Base-by-base conservation (phyloP, 495 filamentous ascomycete species). In the Penicillium lividum region DNA sequence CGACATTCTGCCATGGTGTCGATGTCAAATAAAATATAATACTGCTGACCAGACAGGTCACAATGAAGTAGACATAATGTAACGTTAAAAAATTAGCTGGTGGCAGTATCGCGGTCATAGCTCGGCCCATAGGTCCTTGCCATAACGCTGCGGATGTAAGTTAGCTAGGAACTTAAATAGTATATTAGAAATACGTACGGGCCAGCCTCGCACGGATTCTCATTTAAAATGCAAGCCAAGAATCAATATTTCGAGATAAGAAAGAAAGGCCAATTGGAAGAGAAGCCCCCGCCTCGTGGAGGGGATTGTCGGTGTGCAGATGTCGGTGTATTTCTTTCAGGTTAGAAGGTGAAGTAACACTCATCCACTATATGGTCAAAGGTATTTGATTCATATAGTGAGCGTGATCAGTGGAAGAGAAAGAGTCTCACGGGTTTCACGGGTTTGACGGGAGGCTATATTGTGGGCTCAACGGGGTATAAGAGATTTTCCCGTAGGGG, bases 1-100 rank as follows among this genome's bases (percentile, higher is more conserved):
- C 77, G 58, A 96, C 82, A 57, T 80, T 88, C 38, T 76, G 68
- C 44, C 75, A 69, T 16, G 86, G 85, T 5, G 77, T 84, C 2
- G 88, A 87, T 4, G 84, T 82, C 42, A 81, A 81, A 82, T 85
- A 94, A 71, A 95, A 92, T 47, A 95, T 81, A 46, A 88, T 56
- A 38, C 88, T 90, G 28, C 80, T 75, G 36, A 89, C 53, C n/a
- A 93, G 63, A 42, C 79, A 84, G 25, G 84, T 81, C 5, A 73
- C 53, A 61, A 92, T 81, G 70, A 95, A 95, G 72, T 95, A 95
- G 56, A 80, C 71, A 80, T 93, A 89, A 67, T 89, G 85, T 33
- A 92, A 65, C 0, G 86, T 90, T 67, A 93, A 86, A 72, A 92
- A 95, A 68, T 93, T 92, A 54, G 86, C 71, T 28, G 73, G 76